A percentile compares a stretch with the other conserved stretches of the same genome.
Evolutionary conservation across 164 flowering plant species (phyloP).

Genomic region (Cinnamomum chago): DNA sequence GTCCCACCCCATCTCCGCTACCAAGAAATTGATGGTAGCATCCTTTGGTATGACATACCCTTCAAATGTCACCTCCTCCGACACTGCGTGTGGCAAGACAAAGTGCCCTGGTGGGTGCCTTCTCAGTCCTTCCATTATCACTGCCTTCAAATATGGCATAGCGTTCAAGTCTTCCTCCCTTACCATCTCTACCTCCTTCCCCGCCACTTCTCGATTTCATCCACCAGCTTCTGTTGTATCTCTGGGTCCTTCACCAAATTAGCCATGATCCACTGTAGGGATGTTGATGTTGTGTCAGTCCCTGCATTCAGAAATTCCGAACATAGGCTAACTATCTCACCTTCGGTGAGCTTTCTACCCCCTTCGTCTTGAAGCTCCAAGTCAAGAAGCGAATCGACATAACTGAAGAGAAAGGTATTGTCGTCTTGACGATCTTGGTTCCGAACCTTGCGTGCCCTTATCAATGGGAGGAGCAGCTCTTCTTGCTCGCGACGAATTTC

Average conservation of each 20-base stretch:
- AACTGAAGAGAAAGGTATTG: not conserved
- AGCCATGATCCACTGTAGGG: slow-evolving; percentile 34
- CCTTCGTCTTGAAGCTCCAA: slow-evolving; percentile 46
- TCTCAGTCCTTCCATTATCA: slow-evolving; percentile 24
- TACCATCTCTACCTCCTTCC: slow-evolving; percentile 5
- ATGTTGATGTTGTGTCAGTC: slow-evolving; percentile 25
- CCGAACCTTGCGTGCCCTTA: not conserved
- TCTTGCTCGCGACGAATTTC: not conserved
- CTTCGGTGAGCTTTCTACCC: slow-evolving; percentile 12
- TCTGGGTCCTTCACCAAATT: slow-evolving; percentile 32
- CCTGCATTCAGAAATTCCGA: slow-evolving; percentile 24
- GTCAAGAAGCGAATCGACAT: slow-evolving; percentile 6
- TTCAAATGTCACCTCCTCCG: slow-evolving; percentile 15
- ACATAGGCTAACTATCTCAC: slow-evolving; percentile 18
- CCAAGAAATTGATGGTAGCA: slow-evolving; percentile 16
- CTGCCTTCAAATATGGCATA: slow-evolving; percentile 27
- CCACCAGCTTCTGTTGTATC: slow-evolving; percentile 25
- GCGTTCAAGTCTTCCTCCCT: slow-evolving; percentile 19
- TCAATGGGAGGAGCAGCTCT: not conserved
- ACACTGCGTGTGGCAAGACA: slow-evolving; percentile 19
- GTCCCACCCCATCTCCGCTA: slow-evolving; percentile 30
- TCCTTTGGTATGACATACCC: slow-evolving; percentile 19
- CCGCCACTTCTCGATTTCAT: slow-evolving; percentile 30
- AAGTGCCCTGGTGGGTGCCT: slow-evolving; percentile 30
- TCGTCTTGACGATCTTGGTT: not conserved